phyloP scores from a whole-genome alignment of 108 stramenopile genomes.

The Aurantiochytrium sp. region DNA sequence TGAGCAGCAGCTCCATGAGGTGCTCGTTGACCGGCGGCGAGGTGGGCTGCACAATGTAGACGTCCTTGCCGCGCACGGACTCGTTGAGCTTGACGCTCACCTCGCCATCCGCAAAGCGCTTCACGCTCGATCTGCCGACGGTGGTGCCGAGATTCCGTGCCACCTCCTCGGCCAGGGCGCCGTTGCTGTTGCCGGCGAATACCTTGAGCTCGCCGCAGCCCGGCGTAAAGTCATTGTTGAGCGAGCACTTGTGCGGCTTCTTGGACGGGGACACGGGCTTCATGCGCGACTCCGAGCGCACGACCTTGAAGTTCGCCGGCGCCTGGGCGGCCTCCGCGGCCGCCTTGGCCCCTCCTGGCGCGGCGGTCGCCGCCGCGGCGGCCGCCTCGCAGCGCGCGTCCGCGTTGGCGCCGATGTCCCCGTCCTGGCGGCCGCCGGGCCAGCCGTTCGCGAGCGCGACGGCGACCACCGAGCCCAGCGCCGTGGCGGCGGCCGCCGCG shows the following conservation, averaged over 20 bases:
- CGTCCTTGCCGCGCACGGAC: conserved; percentile 38
- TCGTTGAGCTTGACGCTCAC: conserved; percentile 32
- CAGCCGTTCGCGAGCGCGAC: too few relatives aligned
- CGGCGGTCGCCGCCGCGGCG: too few relatives aligned
- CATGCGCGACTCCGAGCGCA: neutral
- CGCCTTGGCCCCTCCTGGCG: too few relatives aligned
- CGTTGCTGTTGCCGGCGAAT: conserved; percentile 95
- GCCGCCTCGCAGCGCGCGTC: too few relatives aligned
- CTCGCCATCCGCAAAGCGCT: conserved; percentile 46
- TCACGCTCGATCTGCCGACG: conserved; percentile 64
- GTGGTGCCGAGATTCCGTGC: conserved; percentile 84
- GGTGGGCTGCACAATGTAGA: conserved; percentile 44
- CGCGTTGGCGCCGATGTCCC: too few relatives aligned
- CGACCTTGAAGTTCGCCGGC: too few relatives aligned
- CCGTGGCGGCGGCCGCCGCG: too few relatives aligned
- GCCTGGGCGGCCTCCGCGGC: too few relatives aligned
- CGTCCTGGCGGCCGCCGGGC: too few relatives aligned
- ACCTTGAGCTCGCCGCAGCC: conserved; percentile 67
- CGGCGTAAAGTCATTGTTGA: neutral
- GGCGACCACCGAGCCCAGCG: too few relatives aligned
- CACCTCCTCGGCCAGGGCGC: conserved; percentile 87
- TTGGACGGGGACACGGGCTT: neutral
- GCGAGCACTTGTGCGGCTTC: neutral
- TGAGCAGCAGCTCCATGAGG: conserved; percentile 44
- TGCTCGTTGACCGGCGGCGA: conserved; percentile 40